Base-by-base conservation (phyloP, 129 eudicot species). In the Cynara cardunculus region DNA sequence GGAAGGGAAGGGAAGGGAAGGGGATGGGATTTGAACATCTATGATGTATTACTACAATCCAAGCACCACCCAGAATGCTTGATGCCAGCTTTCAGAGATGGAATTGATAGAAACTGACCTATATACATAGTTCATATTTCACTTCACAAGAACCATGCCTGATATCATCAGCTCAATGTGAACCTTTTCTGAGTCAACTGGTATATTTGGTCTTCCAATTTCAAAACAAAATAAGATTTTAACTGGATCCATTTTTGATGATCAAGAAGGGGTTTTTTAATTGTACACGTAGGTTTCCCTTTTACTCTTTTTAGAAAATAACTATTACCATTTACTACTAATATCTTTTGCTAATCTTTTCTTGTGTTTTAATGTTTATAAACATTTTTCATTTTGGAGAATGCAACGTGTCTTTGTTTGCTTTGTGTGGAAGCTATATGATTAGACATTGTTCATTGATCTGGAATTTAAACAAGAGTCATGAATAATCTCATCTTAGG, bases 401-500 rank as follows among this genome's bases (percentile, higher is more conserved):
- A 61, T 14, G 21, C 11, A 7, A 61, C 7, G 26, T 61, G 68
- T 61, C 68, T 19, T 9, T 19, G 68, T 68, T 22, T 27, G 16
- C 46, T 7, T 25, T 78, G 19, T 78, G 75, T 49, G 53, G 34
- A 44, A 69, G 76, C 53, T 46, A 28, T 46, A 28, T 49, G 71
- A 31, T 37, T 78, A 49, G 69, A 79, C 26, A 49, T 6, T 2
- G 59, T 71, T 78, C 16, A 49, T 27, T 46, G 24, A 21, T 69
- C 49, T 21, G 61, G 8, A 32, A 22, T 71, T 34, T 16, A 27
- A 32, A 72, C 62, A 25, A 34, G 72, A 26, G 78, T 7, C 28
- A 59, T 80, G 64, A 35, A n/a, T 71, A 62, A 61, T 61, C 24
- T 80, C 22, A 11, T 72, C 37, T 64, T 80, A 35, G 67, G 78